Conservation (phyloP, 805 yeast genomes). For the Ogataea zsoltii region DNA sequence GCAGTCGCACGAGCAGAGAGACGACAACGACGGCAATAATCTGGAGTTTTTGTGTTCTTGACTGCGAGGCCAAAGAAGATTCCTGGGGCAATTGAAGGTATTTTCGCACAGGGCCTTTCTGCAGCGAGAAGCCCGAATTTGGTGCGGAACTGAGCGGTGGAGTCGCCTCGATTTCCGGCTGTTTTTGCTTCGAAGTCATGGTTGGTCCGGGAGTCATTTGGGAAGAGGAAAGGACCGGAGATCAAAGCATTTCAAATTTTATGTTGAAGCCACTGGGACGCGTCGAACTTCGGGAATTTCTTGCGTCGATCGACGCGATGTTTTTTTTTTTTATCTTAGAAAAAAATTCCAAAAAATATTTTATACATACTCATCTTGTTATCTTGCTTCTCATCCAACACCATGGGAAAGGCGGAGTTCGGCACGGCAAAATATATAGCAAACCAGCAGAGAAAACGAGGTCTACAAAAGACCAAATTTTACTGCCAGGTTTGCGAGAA, state of each 20-base stretch:
- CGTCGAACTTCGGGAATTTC: too few relatives aligned
- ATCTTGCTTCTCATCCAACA: too few relatives aligned
- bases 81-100: constrained; percentile 6
- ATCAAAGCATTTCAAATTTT: too few relatives aligned
- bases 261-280: too few relatives aligned
- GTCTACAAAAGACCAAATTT: constrained; percentile 81
- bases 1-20: constrained; percentile 59
- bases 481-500: constrained; percentile 91
- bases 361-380: too few relatives aligned
- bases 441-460: constrained; percentile 76
- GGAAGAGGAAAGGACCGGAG: too few relatives aligned
- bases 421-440: constrained; percentile 72
- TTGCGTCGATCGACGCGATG: too few relatives aligned
- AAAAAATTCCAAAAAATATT: too few relatives aligned
- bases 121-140: constrained; percentile 1
- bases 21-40: constrained; percentile 22
- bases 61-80: background rate
- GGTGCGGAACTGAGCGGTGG: too few relatives aligned
- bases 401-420: constrained; percentile 58
- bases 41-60: constrained; percentile 19
- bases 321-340: background rate
- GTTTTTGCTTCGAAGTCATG: too few relatives aligned
- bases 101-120: constrained; percentile 15
- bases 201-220: too few relatives aligned
- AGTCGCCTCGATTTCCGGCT: too few relatives aligned